phyloP scores from a whole-genome alignment of 805 yeast genomes.

The Ogataea kodamae region DNA sequence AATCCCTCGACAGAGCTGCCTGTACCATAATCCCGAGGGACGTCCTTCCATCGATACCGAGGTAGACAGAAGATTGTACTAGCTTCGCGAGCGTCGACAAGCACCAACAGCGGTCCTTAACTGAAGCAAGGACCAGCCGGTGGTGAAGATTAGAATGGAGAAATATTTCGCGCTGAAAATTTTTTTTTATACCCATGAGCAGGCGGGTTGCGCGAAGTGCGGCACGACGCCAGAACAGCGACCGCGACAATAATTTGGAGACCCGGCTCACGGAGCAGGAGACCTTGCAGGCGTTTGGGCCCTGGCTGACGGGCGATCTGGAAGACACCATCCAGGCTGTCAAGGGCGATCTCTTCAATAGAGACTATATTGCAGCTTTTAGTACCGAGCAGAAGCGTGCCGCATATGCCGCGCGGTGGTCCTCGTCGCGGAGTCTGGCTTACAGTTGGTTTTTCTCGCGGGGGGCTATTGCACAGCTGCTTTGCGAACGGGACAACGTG shows the following conservation, averaged over 20 bases:
- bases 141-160: conserved; percentile 40
- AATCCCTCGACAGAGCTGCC: conserved; percentile 99
- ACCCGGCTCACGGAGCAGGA: conserved; percentile 34
- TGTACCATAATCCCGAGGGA: conserved; percentile 48
- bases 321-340: conserved; percentile 57
- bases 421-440: conserved; percentile 76
- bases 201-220: conserved; percentile 34
- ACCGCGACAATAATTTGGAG: conserved; percentile 6
- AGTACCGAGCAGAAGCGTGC: conserved; percentile 56
- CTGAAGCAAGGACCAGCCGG: conserved; percentile 26
- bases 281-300: conserved; percentile 30
- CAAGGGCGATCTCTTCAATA: conserved; percentile 62
- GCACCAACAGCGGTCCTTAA: conserved; percentile 16
- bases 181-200: conserved; percentile 26
- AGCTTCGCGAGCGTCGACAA: conserved; percentile 38
- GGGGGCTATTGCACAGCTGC: conserved; percentile 38
- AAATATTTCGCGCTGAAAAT: conserved; percentile 5
- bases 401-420: conserved; percentile 83
- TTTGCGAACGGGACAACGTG: conserved; percentile 29
- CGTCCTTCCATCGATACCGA: conserved; percentile 29
- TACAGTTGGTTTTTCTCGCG: conserved; percentile 64
- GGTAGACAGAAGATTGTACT: conserved; percentile 31
- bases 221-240: conserved; percentile 19
- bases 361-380: conserved; percentile 73
- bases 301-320: conserved; percentile 35